Conservation (phyloP, 2,329 filamentous ascomycete species). For the Xylaria sp. region DNA sequence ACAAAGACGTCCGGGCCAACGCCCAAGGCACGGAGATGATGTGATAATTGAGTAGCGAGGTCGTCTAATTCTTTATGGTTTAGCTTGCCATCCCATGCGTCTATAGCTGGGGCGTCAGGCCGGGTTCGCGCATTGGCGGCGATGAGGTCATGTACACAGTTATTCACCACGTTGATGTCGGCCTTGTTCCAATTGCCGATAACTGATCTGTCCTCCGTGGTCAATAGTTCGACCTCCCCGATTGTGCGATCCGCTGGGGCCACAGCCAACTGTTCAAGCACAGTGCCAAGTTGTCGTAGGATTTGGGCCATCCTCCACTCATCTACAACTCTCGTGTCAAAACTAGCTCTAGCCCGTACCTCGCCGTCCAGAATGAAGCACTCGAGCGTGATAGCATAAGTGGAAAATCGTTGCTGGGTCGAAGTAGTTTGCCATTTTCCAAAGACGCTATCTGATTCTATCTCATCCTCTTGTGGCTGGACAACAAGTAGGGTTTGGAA, state of each 20-base stretch:
- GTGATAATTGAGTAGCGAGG: slow-evolving; percentile 17
- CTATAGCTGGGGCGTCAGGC: slow-evolving; percentile 21
- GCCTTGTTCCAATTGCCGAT: not conserved
- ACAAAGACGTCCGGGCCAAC: slow-evolving; percentile 6
- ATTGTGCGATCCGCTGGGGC: not conserved
- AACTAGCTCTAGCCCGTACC: not conserved
- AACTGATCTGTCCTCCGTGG: not conserved
- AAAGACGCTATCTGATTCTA: slow-evolving; percentile 9
- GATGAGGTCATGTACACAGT: slow-evolving; percentile 11
- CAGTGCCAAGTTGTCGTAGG: slow-evolving; percentile 6
- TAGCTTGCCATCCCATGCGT: slow-evolving; percentile 22
- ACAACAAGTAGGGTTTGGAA: slow-evolving; percentile 11
- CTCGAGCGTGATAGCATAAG: slow-evolving; percentile 1
- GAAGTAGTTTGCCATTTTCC: slow-evolving; percentile 8
- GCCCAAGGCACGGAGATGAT: slow-evolving; percentile 4
- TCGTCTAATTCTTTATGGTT: slow-evolving; percentile 19
- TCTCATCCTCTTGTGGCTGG: slow-evolving; percentile 6
- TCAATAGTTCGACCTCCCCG: slow-evolving; percentile 2
- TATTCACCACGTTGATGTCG: slow-evolving; percentile 1
- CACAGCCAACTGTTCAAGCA: slow-evolving; percentile 5
- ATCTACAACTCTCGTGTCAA: slow-evolving; percentile 7
- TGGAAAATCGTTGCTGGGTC: slow-evolving; percentile 3
- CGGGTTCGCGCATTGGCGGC: slow-evolving; percentile 3
- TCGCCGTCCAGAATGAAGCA: slow-evolving; percentile 2
- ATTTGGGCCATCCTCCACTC: slow-evolving; percentile 11